Percentiles rank a stretch among this genome's conserved stretches.
These are phyloP conservation scores for Neurospora africana DNA, from an alignment of 495 filamentous ascomycete genomes.

Conservation along the genomic window DNA sequence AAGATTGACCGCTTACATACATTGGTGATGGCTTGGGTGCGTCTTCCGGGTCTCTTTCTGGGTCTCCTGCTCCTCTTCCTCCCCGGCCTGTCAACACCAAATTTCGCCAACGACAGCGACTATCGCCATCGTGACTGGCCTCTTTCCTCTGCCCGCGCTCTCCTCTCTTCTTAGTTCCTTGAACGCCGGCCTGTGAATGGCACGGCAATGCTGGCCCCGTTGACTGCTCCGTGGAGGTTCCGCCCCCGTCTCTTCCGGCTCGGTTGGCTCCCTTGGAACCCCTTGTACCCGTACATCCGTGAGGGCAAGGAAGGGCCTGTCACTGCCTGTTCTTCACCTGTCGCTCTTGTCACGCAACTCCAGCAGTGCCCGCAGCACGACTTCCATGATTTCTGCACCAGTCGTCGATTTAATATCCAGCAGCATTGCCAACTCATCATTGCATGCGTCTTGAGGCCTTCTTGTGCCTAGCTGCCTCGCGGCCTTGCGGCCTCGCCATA, in stretches of 20 bases:
- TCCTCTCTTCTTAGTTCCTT: not conserved
- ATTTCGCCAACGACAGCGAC: not conserved
- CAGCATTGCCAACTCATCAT: conserved; percentile 82
- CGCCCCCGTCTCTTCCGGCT: not conserved
- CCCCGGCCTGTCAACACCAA: not conserved
- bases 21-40: too few species aligned
- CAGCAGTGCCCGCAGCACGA: not conserved
- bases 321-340: not conserved
- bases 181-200: not conserved
- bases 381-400: conserved; percentile 9
- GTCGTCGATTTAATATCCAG: conserved; percentile 51
- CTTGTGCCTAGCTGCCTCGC: conserved; percentile 40
- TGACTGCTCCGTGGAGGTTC: not conserved
- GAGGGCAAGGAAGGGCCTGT: not conserved
- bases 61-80: not conserved
- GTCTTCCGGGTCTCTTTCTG: too few species aligned
- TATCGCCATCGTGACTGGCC: not conserved
- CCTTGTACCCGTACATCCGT: not conserved
- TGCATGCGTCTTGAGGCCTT: conserved; percentile 58
- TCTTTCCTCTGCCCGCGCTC: not conserved
- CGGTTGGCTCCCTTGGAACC: not conserved
- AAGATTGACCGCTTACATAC: not conserved
- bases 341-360: not conserved
- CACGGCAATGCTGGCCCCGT: not conserved
- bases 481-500: conserved; percentile 22